These are phyloP conservation scores for Candida odintsovae DNA, from an alignment of 805 yeast species.

Conservation along the genomic window DNA sequence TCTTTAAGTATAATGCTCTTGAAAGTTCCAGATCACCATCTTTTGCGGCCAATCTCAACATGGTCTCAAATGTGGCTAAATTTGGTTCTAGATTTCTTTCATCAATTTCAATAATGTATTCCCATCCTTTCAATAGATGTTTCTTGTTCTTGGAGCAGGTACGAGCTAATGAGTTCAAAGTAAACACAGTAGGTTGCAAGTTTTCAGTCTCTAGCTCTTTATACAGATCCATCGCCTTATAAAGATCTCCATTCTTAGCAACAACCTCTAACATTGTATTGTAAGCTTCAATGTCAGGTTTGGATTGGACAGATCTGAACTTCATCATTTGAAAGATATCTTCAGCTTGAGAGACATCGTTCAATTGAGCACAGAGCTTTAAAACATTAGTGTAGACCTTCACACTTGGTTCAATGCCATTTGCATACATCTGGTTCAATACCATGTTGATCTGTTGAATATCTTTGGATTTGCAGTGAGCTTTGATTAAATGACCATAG, in stretches of 20 bases:
- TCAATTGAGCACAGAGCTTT: slow-evolving; percentile 51
- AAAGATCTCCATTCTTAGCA: slow-evolving; percentile 55
- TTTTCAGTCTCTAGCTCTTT: slow-evolving; percentile 51
- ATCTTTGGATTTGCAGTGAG: slow-evolving; percentile 30
- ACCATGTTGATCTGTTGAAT: slow-evolving; percentile 18
- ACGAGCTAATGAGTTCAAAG: slow-evolving; percentile 53
- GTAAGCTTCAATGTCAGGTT: slow-evolving; percentile 66
- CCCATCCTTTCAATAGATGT: slow-evolving; percentile 65
- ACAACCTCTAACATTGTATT: slow-evolving; percentile 66
- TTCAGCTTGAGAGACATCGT: slow-evolving; percentile 54
- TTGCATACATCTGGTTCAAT: slow-evolving; percentile 21
- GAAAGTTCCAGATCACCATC: slow-evolving; percentile 74
- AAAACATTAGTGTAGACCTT: slow-evolving; percentile 50
- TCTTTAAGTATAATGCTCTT: slow-evolving; percentile 56
- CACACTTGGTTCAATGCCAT: slow-evolving; percentile 34
- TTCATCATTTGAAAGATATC: slow-evolving; percentile 82
- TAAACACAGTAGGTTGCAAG: slow-evolving; percentile 35
- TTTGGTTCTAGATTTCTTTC: slow-evolving; percentile 35
- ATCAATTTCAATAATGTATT: slow-evolving; percentile 60
- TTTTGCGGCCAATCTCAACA: slow-evolving; percentile 70
- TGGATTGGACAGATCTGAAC: slow-evolving; percentile 57
- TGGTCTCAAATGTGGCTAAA: slow-evolving; percentile 49
- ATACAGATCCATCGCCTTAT: slow-evolving; percentile 70
- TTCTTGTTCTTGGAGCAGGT: slow-evolving; percentile 56
- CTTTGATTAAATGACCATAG: slow-evolving; percentile 37